Base-by-base conservation (phyloP, 371 early-diverging fungal species). In the Hamiltosporidium magnivora region DNA sequence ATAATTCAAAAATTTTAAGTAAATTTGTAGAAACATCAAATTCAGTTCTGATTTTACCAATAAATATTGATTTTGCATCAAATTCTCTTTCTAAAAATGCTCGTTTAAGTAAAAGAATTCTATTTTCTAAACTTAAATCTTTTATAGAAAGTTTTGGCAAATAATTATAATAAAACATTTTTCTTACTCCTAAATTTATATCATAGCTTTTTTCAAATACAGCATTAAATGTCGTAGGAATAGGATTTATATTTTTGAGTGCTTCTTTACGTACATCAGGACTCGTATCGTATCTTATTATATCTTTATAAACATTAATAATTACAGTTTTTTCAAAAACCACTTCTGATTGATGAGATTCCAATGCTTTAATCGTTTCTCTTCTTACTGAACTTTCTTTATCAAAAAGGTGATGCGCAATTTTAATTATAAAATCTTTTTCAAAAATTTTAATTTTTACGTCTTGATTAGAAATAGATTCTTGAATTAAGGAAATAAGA, bases 401-500 rank as follows among this genome's bases (percentile, higher is more conserved):
- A 66, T 76, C 76, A 68, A 76, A 76, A 9, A 76, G 12, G 42
- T 62, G 66, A 61, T 76, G 73, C 1, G 58, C 37, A 36, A 76
- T 55, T 58, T 73, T 72, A 42, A 37, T 9, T 14, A 76, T 39
- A 49, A 60, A 38, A 36, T 54, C 54, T 54, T n/a, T 54, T 6
- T 58, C 54, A 14, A 36, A 44, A 8, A 37, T 38, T 44, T 54
- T 52, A 4, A 41, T 14, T 12, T 68, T 55, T 3, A 44, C 4
- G 0, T 40, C 3, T 39, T 12, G 36, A 56, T 62, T 38, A 37
- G 11, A 40, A 37, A 49, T 49, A 43, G 3, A n/a, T 49, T 4
- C 8, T 42, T 8, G 37, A 42, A 70, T 14, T 11, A 61, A 4
- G 6, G 38, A 54, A 1, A 74, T 39, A 1, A 74, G 11, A 11